Base-by-base conservation (phyloP, 805 yeast species). In the Scheffersomyces spartinae region DNA sequence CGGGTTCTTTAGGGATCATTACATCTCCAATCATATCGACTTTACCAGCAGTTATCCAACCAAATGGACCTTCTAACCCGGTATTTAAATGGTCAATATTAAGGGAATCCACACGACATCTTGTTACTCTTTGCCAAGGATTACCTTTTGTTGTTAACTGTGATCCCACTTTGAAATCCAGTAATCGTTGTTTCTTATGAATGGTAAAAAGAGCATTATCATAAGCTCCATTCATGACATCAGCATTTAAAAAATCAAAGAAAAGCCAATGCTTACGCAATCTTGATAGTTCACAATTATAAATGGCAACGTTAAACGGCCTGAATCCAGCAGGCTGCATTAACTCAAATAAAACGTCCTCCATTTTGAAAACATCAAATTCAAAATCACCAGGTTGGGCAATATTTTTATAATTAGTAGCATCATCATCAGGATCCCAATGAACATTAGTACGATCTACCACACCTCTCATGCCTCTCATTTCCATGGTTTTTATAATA, bases 21-120 rank as follows among this genome's bases (percentile, higher is more conserved):
- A 88, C 72, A 44, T 91, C 96, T 6, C 95, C 96, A 35, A 83
- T 57, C 75, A 91, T 77, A 49, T 91, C 96, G 13, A 88, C 97
- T 26, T 74, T 74, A 9, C 99, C 98, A 33, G 71, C 67, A 5
- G 83, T 74, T 29, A 91, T 88, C 99, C 99, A 91, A 5, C 97
- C 96, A 51, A 91, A 84, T 8, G 97, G 95, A 0, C 99, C 98
- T 28, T 75, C 74, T 30, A 82, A 67, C 0, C 96, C 97, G 1
- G 82, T 71, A 45, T 91, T 91, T 30, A 91, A 54, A 51, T 91
- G 97, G 38, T 88, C 94, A 19, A 91, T 68, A 43, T 74, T 76
- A 28, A 91, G 67, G 15, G 84, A 74, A 45, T 91, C 97, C 18
- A 86, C 77, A 25, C 97, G 58, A 33, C 84, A 63, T 22, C 95